Conservation (phyloP, 2,329 filamentous ascomycete genomes). For the Beauveria sp. region DNA sequence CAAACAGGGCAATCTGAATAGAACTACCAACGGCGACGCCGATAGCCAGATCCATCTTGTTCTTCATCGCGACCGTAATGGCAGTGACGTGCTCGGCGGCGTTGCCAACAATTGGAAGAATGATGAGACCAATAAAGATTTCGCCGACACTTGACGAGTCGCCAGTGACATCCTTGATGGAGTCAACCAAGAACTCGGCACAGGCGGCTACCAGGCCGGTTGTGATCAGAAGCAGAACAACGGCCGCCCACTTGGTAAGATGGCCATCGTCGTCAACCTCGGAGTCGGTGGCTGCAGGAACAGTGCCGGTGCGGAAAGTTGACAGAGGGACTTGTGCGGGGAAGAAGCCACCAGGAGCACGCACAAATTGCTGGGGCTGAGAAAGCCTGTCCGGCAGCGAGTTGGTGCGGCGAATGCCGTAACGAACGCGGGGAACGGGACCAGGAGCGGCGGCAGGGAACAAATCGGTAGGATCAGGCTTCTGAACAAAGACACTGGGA, state of each 20-base stretch:
- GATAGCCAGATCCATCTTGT: conserved; percentile 70
- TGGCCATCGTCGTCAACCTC: conserved; percentile 35
- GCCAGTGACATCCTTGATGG: conserved; percentile 54
- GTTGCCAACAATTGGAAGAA: conserved; percentile 66
- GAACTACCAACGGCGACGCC: conserved; percentile 63
- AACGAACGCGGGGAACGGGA: conserved; percentile 48
- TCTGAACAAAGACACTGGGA: conserved; percentile 59
- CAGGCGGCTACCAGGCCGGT: conserved; percentile 61
- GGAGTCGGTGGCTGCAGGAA: conserved; percentile 20
- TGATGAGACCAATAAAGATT: conserved; percentile 63
- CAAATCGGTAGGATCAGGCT: conserved; percentile 22
- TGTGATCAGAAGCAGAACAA: conserved; percentile 55
- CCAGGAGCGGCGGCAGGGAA: conserved; percentile 26
- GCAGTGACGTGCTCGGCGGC: conserved; percentile 68
- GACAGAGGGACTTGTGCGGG: conserved; percentile 38
- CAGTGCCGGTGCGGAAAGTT: conserved; percentile 24
- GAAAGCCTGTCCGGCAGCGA: conserved; percentile 65
- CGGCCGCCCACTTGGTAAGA: conserved; percentile 47
- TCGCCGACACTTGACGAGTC: conserved; percentile 49
- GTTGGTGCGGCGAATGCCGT: conserved; percentile 64
- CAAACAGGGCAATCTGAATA: conserved; percentile 65
- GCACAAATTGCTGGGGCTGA: conserved; percentile 26
- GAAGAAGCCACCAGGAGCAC: conserved; percentile 43
- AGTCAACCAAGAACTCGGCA: conserved; percentile 62
- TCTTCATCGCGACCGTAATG: conserved; percentile 62